phyloP scores from a whole-genome alignment of 2,329 filamentous ascomycete species.

The Claviceps pusilla region DNA sequence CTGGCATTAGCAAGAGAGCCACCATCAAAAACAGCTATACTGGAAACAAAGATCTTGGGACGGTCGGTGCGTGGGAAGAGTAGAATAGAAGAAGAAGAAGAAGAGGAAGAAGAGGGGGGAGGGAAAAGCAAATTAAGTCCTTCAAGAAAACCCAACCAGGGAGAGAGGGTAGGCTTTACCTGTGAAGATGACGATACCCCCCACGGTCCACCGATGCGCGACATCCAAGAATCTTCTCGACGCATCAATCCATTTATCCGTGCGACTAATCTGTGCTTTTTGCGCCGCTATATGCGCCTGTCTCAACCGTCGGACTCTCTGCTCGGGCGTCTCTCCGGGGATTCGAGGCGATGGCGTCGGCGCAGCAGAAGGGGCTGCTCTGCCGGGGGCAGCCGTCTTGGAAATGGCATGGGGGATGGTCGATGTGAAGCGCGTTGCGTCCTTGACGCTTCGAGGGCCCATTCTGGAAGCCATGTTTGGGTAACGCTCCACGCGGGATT shows the following conservation, averaged over 20 bases:
- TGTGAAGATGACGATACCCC: constrained; percentile 40
- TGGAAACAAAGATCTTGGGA: neutral
- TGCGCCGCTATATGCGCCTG: constrained; percentile 53
- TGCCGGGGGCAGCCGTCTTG: constrained; percentile 32
- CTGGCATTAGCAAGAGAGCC: neutral
- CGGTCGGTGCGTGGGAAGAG: too few relatives aligned
- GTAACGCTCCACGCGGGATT: too few relatives aligned
- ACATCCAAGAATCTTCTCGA: constrained; percentile 38
- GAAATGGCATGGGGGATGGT: constrained; percentile 48
- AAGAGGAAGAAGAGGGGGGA: neutral
- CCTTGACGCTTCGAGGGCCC: constrained; percentile 53
- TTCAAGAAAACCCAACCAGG: neutral
- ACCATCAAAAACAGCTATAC: too few relatives aligned
- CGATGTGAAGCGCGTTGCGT: constrained; percentile 57
- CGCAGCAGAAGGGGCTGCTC: constrained; percentile 9
- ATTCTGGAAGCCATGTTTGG: constrained; percentile 23
- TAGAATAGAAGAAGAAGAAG: neutral
- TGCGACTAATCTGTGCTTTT: constrained; percentile 37
- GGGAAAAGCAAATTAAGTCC: too few relatives aligned
- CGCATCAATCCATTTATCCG: constrained; percentile 34
- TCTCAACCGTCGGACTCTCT: constrained; percentile 53
- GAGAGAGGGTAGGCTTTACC: constrained; percentile 23
- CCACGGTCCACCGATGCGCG: constrained; percentile 40
- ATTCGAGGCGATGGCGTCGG: constrained; percentile 16
- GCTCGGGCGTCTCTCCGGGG: constrained; percentile 47